These are phyloP conservation scores for Thinopyrum obtusiflorum DNA, from an alignment of 202 grass and related monocot genomes.

Conservation along the genomic window DNA sequence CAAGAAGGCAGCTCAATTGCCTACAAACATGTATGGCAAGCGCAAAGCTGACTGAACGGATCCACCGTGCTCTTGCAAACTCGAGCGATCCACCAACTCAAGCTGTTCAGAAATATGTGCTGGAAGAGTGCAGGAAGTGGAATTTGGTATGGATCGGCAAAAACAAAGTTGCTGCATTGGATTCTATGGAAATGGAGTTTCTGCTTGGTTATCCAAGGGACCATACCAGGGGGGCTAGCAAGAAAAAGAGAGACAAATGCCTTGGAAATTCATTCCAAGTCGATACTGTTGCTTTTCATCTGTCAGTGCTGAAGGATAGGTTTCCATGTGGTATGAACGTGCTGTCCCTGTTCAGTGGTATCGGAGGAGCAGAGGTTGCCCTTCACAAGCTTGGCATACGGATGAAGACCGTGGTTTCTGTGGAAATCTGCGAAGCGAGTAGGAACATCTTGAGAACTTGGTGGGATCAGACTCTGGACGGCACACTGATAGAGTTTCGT, in stretches of 20 bases:
- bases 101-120: slow-evolving; percentile 24
- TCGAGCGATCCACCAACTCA: slow-evolving; percentile 17
- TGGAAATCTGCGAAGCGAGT: slow-evolving; percentile 48
- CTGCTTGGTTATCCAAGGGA: slow-evolving; percentile 49
- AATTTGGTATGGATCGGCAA: slow-evolving; percentile 58
- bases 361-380: slow-evolving; percentile 60
- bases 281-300: slow-evolving; percentile 48
- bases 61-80: slow-evolving; percentile 10
- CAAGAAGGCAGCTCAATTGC: slow-evolving; percentile 51
- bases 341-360: slow-evolving; percentile 49
- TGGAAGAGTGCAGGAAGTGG: slow-evolving; percentile 57
- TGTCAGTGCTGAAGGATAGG: slow-evolving; percentile 16
- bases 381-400: slow-evolving; percentile 46
- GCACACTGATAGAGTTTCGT: slow-evolving; percentile 35
- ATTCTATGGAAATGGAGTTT: slow-evolving; percentile 36
- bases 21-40: slow-evolving; percentile 43
- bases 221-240: slow-evolving; percentile 47
- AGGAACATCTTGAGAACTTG: slow-evolving; percentile 43
- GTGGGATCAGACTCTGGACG: slow-evolving; percentile 50
- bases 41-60: slow-evolving; percentile 38
- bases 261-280: slow-evolving; percentile 61
- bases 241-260: slow-evolving; percentile 41
- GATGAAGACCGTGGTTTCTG: slow-evolving; percentile 43
- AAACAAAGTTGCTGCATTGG: slow-evolving; percentile 31
- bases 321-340: slow-evolving; percentile 40